A percentile compares a stretch with the other conserved stretches of the same genome.
phyloP scores from a whole-genome alignment of 768 basidiomycete species.

The Lyophyllum shimeji region DNA sequence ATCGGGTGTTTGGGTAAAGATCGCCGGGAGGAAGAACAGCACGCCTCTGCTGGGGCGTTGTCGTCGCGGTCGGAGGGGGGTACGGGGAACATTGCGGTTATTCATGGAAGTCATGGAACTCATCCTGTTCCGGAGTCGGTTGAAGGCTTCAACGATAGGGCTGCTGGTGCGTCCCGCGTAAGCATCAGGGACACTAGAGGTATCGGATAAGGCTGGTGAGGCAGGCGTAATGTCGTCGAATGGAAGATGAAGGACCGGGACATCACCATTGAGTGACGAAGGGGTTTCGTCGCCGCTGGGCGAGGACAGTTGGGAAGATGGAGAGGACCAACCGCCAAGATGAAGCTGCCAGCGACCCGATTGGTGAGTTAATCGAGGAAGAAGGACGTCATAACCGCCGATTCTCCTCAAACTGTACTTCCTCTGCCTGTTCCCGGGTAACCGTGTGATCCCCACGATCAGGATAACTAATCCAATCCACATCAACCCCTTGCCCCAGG shows the following conservation, averaged over 20 bases:
- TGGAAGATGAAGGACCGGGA: constrained; percentile 63
- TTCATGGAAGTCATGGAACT: constrained; percentile 49
- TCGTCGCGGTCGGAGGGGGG: constrained; percentile 48
- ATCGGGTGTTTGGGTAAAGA: constrained; percentile 58
- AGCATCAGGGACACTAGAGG: constrained; percentile 41
- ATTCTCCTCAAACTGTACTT: constrained; percentile 59
- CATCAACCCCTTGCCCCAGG: constrained; percentile 88
- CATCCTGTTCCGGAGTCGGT: constrained; percentile 57
- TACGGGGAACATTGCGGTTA: constrained; percentile 40
- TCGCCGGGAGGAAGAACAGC: constrained; percentile 80
- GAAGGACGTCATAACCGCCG: constrained; percentile 74
- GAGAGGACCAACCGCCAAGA: constrained; percentile 51
- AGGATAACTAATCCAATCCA: constrained; percentile 78
- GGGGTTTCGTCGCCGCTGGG: constrained; percentile 33
- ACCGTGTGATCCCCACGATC: constrained; percentile 63
- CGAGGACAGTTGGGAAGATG: constrained; percentile 47
- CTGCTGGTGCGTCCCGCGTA: constrained; percentile 41
- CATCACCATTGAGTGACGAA: constrained; percentile 48
- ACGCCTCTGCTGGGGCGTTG: constrained; percentile 55
- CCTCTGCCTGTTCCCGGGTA: constrained; percentile 57
- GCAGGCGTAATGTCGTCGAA: constrained; percentile 48
- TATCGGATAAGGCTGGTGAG: constrained; percentile 56
- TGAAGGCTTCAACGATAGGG: constrained; percentile 53
- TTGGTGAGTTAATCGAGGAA: constrained; percentile 71
- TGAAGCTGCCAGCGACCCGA: constrained; percentile 77